Percentiles rank a stretch among this genome's conserved stretches.
phyloP scores from a whole-genome alignment of 495 filamentous ascomycete genomes.

The Talaromyces borbonicus region DNA sequence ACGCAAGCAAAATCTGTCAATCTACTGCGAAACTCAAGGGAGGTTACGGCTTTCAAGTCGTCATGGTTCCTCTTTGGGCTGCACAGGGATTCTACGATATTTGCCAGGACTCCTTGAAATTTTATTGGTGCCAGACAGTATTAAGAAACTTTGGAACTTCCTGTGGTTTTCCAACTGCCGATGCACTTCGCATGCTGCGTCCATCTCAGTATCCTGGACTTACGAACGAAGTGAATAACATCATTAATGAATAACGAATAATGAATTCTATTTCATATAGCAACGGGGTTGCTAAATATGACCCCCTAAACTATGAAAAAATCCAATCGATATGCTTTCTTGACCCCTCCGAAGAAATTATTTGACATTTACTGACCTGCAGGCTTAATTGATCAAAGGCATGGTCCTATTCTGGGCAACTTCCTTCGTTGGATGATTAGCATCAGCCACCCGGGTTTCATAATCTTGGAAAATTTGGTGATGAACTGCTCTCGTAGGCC shows the following conservation, averaged over 20 bases:
- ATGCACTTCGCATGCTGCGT: neutral
- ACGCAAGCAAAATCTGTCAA: slow-evolving; percentile 7
- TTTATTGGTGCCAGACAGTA: slow-evolving; percentile 2
- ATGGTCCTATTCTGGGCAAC: too few relatives aligned
- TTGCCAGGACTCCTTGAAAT: neutral
- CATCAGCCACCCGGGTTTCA: too few relatives aligned
- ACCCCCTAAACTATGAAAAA: too few relatives aligned
- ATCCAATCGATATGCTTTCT: too few relatives aligned
- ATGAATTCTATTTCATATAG: too few relatives aligned
- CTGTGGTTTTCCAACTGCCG: neutral
- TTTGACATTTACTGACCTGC: too few relatives aligned
- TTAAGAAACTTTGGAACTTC: slow-evolving; percentile 1
- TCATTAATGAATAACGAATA: neutral
- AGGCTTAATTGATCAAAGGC: too few relatives aligned
- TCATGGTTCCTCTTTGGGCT: slow-evolving; percentile 6
- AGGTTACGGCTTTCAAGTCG: slow-evolving; percentile 6
- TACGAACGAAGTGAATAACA: neutral
- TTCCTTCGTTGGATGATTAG: too few relatives aligned
- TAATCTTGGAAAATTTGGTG: too few relatives aligned
- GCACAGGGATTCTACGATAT: slow-evolving; percentile 1
- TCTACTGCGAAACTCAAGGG: slow-evolving; percentile 3
- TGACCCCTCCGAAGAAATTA: too few relatives aligned
- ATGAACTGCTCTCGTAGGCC: too few relatives aligned
- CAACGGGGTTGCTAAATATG: too few relatives aligned
- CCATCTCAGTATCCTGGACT: slow-evolving; percentile 4